A percentile compares a stretch with the other conserved stretches of the same genome.
Evolutionary conservation across 305 asterid species (phyloP).

Genomic region (Fraxinus albicans): DNA sequence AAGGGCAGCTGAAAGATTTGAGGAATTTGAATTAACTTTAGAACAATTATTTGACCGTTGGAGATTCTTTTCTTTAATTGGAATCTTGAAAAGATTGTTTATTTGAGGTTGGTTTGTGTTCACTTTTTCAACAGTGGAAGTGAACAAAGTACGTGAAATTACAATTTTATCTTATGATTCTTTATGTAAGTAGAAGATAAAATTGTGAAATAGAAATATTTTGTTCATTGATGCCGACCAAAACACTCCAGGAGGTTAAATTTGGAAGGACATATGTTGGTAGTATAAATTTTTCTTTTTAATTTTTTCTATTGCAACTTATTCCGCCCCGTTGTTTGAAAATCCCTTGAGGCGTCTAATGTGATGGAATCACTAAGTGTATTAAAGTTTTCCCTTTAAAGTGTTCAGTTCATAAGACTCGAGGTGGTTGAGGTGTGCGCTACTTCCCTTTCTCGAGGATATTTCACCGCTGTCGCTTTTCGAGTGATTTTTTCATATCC

Average conservation of each 20-base stretch:
- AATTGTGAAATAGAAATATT: not conserved
- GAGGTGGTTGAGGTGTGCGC: not conserved
- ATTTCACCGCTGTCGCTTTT: not conserved
- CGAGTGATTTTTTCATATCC: not conserved
- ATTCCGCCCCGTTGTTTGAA: not conserved
- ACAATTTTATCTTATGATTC: not conserved
- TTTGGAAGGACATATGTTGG: not conserved
- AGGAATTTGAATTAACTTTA: not conserved
- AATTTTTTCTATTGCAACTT: not conserved
- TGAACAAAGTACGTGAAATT: not conserved
- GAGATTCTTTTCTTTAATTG: slow-evolving; percentile 8
- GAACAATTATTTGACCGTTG: slow-evolving; percentile 35
- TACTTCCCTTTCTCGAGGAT: not conserved
- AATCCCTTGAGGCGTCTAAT: not conserved
- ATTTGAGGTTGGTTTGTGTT: not conserved
- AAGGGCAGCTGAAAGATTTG: not conserved
- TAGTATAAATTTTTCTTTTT: not conserved
- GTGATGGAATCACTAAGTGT: not conserved
- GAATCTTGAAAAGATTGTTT: slow-evolving; percentile 25
- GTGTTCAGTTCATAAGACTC: not conserved
- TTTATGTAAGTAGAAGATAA: not conserved
- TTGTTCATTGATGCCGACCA: not conserved
- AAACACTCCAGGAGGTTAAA: not conserved
- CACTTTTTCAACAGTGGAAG: not conserved
- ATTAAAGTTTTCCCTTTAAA: not conserved